Conservation (phyloP, 2,329 filamentous ascomycete genomes). For the Monosporascus sp. region DNA sequence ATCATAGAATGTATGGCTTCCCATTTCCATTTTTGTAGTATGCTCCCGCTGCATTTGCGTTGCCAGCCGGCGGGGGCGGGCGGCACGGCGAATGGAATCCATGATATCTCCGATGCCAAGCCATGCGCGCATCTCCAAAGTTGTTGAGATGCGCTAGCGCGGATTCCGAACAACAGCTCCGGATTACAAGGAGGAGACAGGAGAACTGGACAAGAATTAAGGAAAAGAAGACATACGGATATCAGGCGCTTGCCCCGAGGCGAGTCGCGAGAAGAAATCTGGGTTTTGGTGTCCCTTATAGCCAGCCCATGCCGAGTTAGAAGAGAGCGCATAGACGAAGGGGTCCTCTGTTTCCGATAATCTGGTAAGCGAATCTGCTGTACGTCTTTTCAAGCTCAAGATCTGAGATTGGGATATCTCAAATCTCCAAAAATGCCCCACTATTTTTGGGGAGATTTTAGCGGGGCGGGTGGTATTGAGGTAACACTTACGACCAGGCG, state of each 20-base stretch:
- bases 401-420: background rate
- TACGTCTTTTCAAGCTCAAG: background rate
- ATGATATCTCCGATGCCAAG: background rate
- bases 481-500: background rate
- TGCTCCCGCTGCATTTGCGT: background rate
- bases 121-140: background rate
- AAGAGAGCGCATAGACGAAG: conserved; percentile 58
- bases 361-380: conserved; percentile 16
- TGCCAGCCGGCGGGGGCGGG: background rate
- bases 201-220: background rate
- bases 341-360: conserved; percentile 40
- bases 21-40: background rate
- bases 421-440: background rate
- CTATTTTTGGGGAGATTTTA: background rate
- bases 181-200: background rate
- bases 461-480: background rate
- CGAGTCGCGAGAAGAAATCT: conserved; percentile 63
- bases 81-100: too few relatives aligned
- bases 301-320: conserved; percentile 66
- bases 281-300: conserved; percentile 62
- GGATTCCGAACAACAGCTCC: background rate
- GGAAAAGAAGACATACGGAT: conserved; percentile 42
- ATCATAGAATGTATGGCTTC: background rate
- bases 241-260: conserved; percentile 59
- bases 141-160: background rate